Evolutionary conservation across 768 basidiomycete species (phyloP).

Genomic region (Phylloporus arenicola): DNA sequence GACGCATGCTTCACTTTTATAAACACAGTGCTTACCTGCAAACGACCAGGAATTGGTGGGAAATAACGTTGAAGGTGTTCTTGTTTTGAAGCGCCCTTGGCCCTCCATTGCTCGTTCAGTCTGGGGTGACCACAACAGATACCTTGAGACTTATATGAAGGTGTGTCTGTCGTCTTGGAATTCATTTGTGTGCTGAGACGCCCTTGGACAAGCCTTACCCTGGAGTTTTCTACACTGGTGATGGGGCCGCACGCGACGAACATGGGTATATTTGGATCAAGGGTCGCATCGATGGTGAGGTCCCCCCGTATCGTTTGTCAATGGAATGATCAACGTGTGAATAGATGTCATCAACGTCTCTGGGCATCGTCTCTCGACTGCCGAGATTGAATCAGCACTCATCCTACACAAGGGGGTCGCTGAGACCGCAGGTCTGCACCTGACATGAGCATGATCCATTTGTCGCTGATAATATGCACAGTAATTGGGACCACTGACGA

Average conservation of each 20-base stretch:
- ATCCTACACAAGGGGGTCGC: constrained; percentile 94
- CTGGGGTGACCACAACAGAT: constrained; percentile 86
- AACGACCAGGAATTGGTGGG: constrained; percentile 58
- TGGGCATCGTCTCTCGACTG: constrained; percentile 93
- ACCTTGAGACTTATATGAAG: constrained; percentile 72
- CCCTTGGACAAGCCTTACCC: constrained; percentile 58
- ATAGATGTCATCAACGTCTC: constrained; percentile 96
- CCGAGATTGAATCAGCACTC: constrained; percentile 95
- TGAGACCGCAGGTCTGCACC: constrained; percentile 69
- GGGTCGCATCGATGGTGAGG: constrained; percentile 87
- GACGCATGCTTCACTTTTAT: constrained; percentile 4
- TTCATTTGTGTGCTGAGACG: constrained; percentile 39
- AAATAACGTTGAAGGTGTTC: constrained; percentile 84
- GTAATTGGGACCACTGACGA: constrained; percentile 86
- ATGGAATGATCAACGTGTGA: background rate
- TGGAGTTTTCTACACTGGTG: constrained; percentile 94
- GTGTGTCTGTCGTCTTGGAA: constrained; percentile 15
- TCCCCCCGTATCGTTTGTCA: background rate
- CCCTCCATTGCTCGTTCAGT: constrained; percentile 93
- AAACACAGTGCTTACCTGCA: background rate
- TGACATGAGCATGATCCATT: background rate
- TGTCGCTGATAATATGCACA: constrained; percentile 11
- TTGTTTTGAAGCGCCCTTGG: constrained; percentile 85
- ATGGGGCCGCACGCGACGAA: constrained; percentile 90
- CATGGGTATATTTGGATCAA: constrained; percentile 99